phyloP scores from a whole-genome alignment of 495 filamentous ascomycete species.

The Annulohypoxylon moriforme region DNA sequence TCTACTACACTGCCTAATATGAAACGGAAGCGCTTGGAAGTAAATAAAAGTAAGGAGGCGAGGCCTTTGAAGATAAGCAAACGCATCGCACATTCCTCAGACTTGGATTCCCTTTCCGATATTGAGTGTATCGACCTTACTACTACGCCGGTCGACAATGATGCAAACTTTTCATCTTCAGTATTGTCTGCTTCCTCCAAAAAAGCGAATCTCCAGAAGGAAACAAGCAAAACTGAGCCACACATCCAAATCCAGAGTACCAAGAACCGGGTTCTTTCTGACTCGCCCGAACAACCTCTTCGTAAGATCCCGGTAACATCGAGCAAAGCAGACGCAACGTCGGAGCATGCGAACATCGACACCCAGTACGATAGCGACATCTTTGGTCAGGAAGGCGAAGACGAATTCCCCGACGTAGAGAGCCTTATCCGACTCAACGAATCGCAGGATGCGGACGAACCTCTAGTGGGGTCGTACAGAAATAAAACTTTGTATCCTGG shows the following conservation, averaged over 20 bases:
- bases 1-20: slow-evolving; percentile 10
- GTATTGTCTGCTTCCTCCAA: background rate
- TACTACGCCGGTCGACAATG: slow-evolving; percentile 21
- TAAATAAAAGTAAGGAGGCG: background rate
- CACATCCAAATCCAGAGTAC: slow-evolving; percentile 20
- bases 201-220: background rate
- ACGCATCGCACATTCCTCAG: background rate
- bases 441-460: slow-evolving; percentile 45
- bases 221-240: slow-evolving; percentile 18
- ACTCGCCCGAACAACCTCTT: background rate
- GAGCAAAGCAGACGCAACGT: background rate
- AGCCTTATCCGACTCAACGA: slow-evolving; percentile 24
- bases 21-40: slow-evolving; percentile 30
- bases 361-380: slow-evolving; percentile 28
- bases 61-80: slow-evolving; percentile 1
- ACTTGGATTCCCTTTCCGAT: slow-evolving; percentile 35
- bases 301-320: background rate
- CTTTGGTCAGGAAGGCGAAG: slow-evolving; percentile 16
- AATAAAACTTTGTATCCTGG: slow-evolving; percentile 45
- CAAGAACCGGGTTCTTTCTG: slow-evolving; percentile 13
- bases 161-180: background rate
- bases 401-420: slow-evolving; percentile 45
- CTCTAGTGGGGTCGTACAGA: slow-evolving; percentile 46
- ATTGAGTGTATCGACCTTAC: slow-evolving; percentile 56
- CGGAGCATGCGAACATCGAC: background rate